Conservation (phyloP, 805 yeast species). For the Saturnispora bothae region DNA sequence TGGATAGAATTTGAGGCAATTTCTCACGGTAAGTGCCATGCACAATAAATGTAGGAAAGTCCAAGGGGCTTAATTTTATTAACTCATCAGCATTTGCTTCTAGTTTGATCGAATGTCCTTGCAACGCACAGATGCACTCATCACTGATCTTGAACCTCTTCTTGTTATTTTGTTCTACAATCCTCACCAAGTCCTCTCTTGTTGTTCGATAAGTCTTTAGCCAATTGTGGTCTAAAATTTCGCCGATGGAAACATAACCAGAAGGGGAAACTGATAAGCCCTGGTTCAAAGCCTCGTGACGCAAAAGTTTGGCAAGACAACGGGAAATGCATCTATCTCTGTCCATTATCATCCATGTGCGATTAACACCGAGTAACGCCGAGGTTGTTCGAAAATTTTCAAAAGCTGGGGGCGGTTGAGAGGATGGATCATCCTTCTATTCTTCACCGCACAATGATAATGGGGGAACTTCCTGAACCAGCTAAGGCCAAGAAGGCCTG, state of each 20-base stretch:
- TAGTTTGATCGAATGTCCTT: conserved; percentile 68
- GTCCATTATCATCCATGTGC: too few species aligned
- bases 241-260: conserved; percentile 54
- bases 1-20: conserved; percentile 35
- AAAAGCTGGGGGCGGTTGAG: too few species aligned
- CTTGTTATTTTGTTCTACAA: conserved; percentile 61
- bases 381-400: too few species aligned
- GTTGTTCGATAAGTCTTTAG: conserved; percentile 48
- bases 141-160: conserved; percentile 45
- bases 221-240: conserved; percentile 45
- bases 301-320: conserved; percentile 58
- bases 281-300: conserved; percentile 80
- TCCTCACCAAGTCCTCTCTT: conserved; percentile 42
- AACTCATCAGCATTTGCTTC: conserved; percentile 8
- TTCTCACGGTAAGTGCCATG: conserved; percentile 68
- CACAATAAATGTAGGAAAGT: conserved; percentile 45
- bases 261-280: conserved; percentile 47
- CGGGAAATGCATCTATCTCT: conserved; percentile 44
- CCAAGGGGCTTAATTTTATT: conserved; percentile 17
- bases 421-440: too few species aligned
- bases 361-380: not conserved
- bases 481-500: conserved; percentile 13
- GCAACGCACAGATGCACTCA: conserved; percentile 68
- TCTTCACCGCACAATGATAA: not conserved
- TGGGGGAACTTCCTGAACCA: conserved; percentile 3